phyloP scores from a whole-genome alignment of 768 basidiomycete species.

The Neoboletus subvelutipes region DNA sequence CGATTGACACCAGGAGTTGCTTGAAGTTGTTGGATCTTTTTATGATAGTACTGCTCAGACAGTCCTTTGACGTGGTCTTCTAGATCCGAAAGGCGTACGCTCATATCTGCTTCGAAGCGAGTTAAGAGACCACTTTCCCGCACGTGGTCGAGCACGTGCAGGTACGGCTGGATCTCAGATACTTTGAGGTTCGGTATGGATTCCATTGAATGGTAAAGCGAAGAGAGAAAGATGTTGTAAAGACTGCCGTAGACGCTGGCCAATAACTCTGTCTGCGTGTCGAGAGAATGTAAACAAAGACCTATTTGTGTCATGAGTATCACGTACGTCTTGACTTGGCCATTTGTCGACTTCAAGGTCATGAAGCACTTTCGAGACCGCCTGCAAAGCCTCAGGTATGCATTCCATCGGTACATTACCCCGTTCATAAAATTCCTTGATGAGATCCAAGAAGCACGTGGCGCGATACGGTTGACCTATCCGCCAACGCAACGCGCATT shows the following conservation, averaged over 20 bases:
- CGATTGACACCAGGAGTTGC: constrained; percentile 74
- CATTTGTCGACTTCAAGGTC: constrained; percentile 76
- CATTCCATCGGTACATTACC: constrained; percentile 94
- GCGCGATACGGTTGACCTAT: constrained; percentile 77
- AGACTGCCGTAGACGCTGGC: constrained; percentile 66
- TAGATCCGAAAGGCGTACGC: constrained; percentile 64
- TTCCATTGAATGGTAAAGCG: constrained; percentile 83
- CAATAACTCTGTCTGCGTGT: constrained; percentile 61
- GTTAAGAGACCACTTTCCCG: constrained; percentile 68
- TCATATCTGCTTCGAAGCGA: constrained; percentile 72
- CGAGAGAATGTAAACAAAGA: constrained; percentile 6
- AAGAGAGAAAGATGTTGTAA: constrained; percentile 85
- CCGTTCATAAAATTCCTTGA: constrained; percentile 83
- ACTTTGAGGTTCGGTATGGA: constrained; percentile 69
- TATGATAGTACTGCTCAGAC: constrained; percentile 58
- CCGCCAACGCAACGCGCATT: constrained; percentile 89
- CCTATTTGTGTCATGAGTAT: background rate
- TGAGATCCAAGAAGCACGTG: constrained; percentile 79
- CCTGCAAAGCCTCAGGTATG: constrained; percentile 83
- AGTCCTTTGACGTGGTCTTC: constrained; percentile 62
- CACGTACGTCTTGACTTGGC: constrained; percentile 79
- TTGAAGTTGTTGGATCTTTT: constrained; percentile 62
- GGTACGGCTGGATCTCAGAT: constrained; percentile 62
- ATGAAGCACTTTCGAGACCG: constrained; percentile 64
- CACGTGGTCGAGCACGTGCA: constrained; percentile 69